Conservation (phyloP, 306 rosid species). For the Rosa multiflora region DNA sequence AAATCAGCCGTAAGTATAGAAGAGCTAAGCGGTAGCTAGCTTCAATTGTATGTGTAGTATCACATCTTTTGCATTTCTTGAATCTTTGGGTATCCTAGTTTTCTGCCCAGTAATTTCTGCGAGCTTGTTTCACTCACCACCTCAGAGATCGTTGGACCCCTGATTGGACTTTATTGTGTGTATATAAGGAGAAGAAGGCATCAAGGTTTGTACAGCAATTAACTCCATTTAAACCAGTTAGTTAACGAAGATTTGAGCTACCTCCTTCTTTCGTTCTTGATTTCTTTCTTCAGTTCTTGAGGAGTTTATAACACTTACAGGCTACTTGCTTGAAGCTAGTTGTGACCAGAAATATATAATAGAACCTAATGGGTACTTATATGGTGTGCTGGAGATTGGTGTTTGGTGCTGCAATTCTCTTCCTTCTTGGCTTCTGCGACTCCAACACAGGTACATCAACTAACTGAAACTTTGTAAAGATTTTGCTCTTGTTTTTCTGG, state of each 20-base stretch:
- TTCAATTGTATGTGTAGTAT: not conserved
- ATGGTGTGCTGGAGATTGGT: constrained; percentile 39
- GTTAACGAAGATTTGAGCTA: not conserved
- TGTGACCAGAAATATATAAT: not conserved
- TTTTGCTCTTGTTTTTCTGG: not conserved
- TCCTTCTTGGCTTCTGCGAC: constrained; percentile 35
- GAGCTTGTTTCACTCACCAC: not conserved
- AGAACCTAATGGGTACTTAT: constrained; percentile 22
- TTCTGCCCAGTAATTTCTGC: not conserved
- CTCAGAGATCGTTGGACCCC: constrained; percentile 2
- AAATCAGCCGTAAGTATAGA: not conserved
- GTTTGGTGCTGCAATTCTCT: constrained; percentile 35
- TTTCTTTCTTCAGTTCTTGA: not conserved
- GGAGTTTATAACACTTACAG: not conserved
- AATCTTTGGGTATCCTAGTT: not conserved
- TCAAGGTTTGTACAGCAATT: not conserved
- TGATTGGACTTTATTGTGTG: not conserved
- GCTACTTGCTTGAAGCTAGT: not conserved
- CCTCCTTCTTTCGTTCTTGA: not conserved
- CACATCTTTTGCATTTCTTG: constrained; percentile 24
- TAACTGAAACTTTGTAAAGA: not conserved
- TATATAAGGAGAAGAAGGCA: not conserved
- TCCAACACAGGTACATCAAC: constrained; percentile 42
- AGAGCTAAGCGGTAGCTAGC: constrained; percentile 7
- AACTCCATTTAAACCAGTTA: not conserved